These are phyloP conservation scores for Inosperma sp. DNA, from an alignment of 768 basidiomycete genomes.

Conservation along the genomic window DNA sequence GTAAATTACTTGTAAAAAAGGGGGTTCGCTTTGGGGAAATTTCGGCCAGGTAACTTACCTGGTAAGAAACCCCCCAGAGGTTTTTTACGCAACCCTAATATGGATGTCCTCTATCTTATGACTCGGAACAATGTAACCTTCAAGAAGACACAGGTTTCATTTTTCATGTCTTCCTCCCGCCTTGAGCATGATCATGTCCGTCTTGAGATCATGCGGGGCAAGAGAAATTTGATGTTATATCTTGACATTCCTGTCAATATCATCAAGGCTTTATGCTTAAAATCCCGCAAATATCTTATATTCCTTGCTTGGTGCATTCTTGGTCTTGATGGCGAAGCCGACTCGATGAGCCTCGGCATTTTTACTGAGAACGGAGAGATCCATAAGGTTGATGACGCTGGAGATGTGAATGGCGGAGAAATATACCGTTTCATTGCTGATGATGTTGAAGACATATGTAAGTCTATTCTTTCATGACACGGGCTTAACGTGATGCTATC, in stretches of 20 bases:
- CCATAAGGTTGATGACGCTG: background rate
- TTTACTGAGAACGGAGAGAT: background rate
- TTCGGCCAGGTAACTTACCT: too few species aligned
- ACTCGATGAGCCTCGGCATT: background rate
- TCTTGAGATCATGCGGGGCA: background rate
- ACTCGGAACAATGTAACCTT: too few species aligned
- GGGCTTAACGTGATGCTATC: background rate
- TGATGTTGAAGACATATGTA: background rate
- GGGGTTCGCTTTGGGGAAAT: too few species aligned
- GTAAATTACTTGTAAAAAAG: too few species aligned
- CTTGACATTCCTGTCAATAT: background rate
- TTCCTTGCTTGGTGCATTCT: background rate
- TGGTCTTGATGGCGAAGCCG: background rate
- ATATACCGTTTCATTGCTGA: constrained; percentile 3
- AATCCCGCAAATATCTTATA: background rate
- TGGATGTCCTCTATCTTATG: too few species aligned
- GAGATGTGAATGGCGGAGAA: background rate
- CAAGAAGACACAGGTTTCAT: too few species aligned
- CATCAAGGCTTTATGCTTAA: background rate
- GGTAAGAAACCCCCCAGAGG: too few species aligned
- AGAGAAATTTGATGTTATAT: background rate
- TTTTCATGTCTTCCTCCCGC: background rate
- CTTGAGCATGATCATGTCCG: background rate
- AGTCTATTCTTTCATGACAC: background rate
- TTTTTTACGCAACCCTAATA: too few species aligned